Evolutionary conservation across 2,329 filamentous ascomycete species (phyloP), one percentile per base, ranked within the genome.

Genomic region (Emergomyces africanus): DNA sequence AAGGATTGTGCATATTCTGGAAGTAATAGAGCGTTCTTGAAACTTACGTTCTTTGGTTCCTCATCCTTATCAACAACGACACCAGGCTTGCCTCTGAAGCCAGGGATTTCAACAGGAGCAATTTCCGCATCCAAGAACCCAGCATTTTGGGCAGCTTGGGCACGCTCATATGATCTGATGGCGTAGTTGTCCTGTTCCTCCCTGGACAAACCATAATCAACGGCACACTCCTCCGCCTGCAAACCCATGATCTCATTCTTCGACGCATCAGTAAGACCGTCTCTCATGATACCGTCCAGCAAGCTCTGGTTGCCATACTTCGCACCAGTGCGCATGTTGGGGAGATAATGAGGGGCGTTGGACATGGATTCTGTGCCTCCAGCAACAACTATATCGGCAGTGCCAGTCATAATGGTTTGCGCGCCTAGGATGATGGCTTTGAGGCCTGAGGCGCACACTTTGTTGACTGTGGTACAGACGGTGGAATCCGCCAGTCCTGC

Each of bases 291-390:
- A 66, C 90, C 92, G 71, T 99, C 94, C 58, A 96, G 81, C 65
- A 99, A 81, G 57, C 81, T 84, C 78, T 92, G 87, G 77, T 97
- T 84, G 68, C 94, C 94, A 75, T 95, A 99, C 79, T 97, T 97
- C 75, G 88, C 85, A 66, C 94, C 94, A 65, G 77, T 87, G 74
- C 94, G 88, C 67, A 96, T 81, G 74, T 80, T 88, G 64, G 90
- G 88, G 57, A 96, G 87, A 80, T 99, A 99, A 80, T 99, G 91
- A 57, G 94, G 94, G 58, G 87, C 82, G 79, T 97, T 97, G 71
- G 91, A 96, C 94, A 99, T 99, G 80, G 90, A 96, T 80, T 99
- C 94, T 66, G 92, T 85, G 67, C 94, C 94, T 71, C 91, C 94
- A 65, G 91, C 94, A 61, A 99, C 90, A 64, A 99, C 85, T 65